Percentiles rank a stretch among this genome's conserved stretches.
These are phyloP conservation scores for Exophiala phaeomuriformis DNA, from an alignment of 2,329 filamentous ascomycete species.

Conservation along the genomic window DNA sequence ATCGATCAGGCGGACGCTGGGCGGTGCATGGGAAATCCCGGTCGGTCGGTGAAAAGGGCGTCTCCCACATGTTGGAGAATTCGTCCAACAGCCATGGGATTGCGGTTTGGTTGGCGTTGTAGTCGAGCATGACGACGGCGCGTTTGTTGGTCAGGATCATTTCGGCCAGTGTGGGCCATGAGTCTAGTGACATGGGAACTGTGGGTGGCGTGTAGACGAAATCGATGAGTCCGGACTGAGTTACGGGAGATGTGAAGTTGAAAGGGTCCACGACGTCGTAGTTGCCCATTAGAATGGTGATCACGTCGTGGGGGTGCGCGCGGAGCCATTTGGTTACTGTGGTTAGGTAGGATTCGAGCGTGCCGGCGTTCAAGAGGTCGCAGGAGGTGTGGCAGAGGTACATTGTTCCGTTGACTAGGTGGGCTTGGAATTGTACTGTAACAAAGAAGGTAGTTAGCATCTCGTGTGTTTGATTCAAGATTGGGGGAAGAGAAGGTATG, in stretches of 20 bases:
- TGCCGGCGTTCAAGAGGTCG: constrained; percentile 71
- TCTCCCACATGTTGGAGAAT: constrained; percentile 86
- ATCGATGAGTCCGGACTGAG: constrained; percentile 61
- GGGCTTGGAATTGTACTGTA: constrained; percentile 54
- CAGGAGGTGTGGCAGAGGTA: constrained; percentile 85
- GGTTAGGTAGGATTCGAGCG: constrained; percentile 65
- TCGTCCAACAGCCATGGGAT: constrained; percentile 82
- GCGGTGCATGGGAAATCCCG: constrained; percentile 67
- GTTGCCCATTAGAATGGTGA: constrained; percentile 81
- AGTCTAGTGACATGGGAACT: constrained; percentile 60
- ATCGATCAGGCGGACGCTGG: constrained; percentile 61
- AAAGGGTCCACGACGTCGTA: constrained; percentile 62
- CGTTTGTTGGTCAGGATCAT: constrained; percentile 66
- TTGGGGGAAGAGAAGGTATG: background rate
- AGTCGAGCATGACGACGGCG: constrained; percentile 76
- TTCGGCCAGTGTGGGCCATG: constrained; percentile 76
- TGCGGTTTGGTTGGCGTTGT: constrained; percentile 67
- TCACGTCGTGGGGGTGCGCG: constrained; percentile 72
- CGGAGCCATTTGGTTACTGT: constrained; percentile 66
- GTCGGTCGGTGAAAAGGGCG: constrained; percentile 68
- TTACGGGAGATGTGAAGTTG: constrained; percentile 61
- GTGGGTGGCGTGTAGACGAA: constrained; percentile 68
- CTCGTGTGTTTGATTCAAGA: background rate
- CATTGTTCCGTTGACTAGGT: constrained; percentile 49
- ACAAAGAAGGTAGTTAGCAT: background rate